Base-by-base conservation (phyloP, 2,329 filamentous ascomycete species). In the Orbilia oligospora region DNA sequence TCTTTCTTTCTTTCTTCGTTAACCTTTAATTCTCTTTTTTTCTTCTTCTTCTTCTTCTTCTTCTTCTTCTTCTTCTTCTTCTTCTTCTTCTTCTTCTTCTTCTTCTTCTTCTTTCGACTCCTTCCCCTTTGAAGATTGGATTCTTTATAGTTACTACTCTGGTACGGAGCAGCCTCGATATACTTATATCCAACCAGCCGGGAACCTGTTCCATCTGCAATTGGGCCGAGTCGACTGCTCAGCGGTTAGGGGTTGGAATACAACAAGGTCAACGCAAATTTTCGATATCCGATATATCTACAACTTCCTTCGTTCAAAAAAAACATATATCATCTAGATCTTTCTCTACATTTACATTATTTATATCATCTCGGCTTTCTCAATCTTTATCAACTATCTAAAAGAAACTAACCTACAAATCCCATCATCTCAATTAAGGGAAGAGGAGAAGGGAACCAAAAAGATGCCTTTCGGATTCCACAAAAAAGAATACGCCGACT, bases 381-480 rank as follows among this genome's bases (percentile, higher is more conserved):
- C 36, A 38, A 8, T 16, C 12, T 14, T n/a, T 16, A 41, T 41
- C 38, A 41, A 41, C 12, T 14, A 41, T n/a, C 12, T 3, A 41
- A 41, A 41, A 2, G 16, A 16, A 41, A 8, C 30, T 9, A 36
- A 36, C 5, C 33, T 36, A 30, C 27, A 36, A 36, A 36, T 1
- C 1, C 9, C 33, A 36, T 9, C 33, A 36, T 30, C 30, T 8
- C 4, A 36, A 9, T 9, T 1, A 41, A 41, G 16, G 14, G 16
- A 41, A 1, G 12, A 5, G 10, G 2, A 38, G 12, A 38, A 38
- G 10, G 4, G 36, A 38, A 38, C 9, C 38, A 41, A 38, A 36
- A 58, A n/a, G n/a, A 78, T 78, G 75, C 75, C 75, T 0, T 78
- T 78, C 75, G 75, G 75, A 46, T 78, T 78, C 68, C 58, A 65